A percentile compares a stretch with the other conserved stretches of the same genome.
Conservation (phyloP, 2,329 filamentous ascomycete genomes). For the Pezicula radicicola region DNA sequence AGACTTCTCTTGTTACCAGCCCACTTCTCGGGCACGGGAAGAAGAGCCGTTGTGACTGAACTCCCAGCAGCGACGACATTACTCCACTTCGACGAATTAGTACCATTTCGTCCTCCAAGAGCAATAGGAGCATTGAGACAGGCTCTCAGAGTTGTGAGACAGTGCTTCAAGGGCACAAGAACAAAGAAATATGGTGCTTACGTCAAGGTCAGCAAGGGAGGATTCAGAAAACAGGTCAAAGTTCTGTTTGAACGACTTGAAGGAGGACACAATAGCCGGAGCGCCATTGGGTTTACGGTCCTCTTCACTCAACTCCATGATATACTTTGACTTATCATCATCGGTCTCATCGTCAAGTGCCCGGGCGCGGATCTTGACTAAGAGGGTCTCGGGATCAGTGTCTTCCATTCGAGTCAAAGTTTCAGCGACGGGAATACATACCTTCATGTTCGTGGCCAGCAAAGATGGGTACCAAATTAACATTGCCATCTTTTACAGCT, state of each 20-base stretch:
- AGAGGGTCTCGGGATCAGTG: not conserved
- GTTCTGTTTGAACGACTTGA: slow-evolving; percentile 74
- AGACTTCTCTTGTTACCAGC: slow-evolving; percentile 59
- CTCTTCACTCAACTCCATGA: slow-evolving; percentile 63
- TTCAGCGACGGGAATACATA: not conserved
- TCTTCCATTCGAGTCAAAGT: too few relatives aligned
- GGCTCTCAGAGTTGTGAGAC: too few relatives aligned
- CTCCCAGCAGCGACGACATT: slow-evolving; percentile 82
- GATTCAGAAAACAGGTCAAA: slow-evolving; percentile 82
- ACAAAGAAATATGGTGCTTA: too few relatives aligned
- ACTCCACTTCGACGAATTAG: slow-evolving; percentile 47
- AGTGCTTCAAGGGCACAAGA: too few relatives aligned
- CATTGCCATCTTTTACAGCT: slow-evolving; percentile 49
- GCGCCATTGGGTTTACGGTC: slow-evolving; percentile 61
- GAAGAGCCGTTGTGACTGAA: slow-evolving; percentile 73
- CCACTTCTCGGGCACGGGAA: slow-evolving; percentile 65
- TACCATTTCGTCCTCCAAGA: too few relatives aligned
- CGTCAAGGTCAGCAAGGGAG: slow-evolving; percentile 67
- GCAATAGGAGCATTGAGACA: too few relatives aligned
- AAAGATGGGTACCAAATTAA: slow-evolving; percentile 68
- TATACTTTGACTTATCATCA: slow-evolving; percentile 60
- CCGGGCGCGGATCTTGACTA: slow-evolving; percentile 60
- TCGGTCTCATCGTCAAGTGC: slow-evolving; percentile 53
- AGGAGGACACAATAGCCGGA: slow-evolving; percentile 62
- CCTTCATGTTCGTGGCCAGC: slow-evolving; percentile 45